A percentile compares a stretch with the other conserved stretches of the same genome.
phyloP scores from a whole-genome alignment of 106 monocot species.

The Vanilla planifolia region DNA sequence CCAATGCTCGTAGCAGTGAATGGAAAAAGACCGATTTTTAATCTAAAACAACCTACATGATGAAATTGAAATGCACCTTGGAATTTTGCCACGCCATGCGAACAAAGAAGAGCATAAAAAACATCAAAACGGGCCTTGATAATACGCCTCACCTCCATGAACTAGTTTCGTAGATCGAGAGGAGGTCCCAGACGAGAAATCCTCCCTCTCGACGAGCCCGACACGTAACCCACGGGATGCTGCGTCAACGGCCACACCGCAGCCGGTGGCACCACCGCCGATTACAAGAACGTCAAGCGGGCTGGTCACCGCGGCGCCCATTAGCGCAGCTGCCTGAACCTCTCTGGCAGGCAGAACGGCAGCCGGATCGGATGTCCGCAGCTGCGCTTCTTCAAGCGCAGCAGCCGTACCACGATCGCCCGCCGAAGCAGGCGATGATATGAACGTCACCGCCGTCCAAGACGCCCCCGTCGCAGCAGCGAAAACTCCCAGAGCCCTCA shows the following conservation, averaged over 20 bases:
- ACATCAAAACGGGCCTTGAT: no score
- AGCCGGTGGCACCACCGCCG: conserved; percentile 94
- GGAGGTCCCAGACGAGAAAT: conserved; percentile 95
- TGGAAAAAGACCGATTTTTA: no score
- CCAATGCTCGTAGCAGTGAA: no score
- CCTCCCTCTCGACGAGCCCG: conserved; percentile 93
- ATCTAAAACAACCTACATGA: no score
- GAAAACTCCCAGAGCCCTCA: conserved; percentile 9
- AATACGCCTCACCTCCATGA: conserved; percentile 69
- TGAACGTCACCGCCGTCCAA: conserved; percentile 10
- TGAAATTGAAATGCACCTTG: no score
- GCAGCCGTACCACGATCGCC: conserved; percentile 10
- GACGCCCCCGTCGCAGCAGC: conserved; percentile 22
- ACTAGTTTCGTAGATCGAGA: conserved; percentile 94
- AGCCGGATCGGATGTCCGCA: conserved; percentile 52
- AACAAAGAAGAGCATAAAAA: not conserved
- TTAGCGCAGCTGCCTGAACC: conserved; percentile 60
- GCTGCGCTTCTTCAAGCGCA: conserved; percentile 31
- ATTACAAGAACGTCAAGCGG: conserved; percentile 83
- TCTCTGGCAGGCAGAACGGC: conserved; percentile 59
- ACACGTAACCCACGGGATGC: conserved; percentile 74
- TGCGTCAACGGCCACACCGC: conserved; percentile 89
- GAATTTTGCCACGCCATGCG: no score
- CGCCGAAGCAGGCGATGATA: conserved; percentile 24
- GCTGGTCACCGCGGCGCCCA: conserved; percentile 46